Base-by-base conservation (phyloP, 179 eudicot genomes). In the Sideroxylon spinosum region DNA sequence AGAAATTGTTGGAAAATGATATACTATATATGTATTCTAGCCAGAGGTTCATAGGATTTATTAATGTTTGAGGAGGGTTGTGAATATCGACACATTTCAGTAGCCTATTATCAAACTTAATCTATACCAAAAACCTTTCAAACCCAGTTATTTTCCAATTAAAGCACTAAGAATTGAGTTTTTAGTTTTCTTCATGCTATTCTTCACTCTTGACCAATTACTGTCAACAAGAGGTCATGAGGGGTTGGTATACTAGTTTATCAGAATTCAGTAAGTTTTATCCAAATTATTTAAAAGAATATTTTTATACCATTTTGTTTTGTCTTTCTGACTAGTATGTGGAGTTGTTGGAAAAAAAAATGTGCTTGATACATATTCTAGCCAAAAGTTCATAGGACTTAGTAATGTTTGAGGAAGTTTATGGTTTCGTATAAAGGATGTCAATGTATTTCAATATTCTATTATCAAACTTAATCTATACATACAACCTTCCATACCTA, bases 251-350 rank as follows among this genome's bases (percentile, higher is more conserved):
- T 26, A 25, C 32, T 28, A 49, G 14, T 63, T 61, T 12, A 48
- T 76, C 61, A 62, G 17, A 17, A 4, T 12, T 48, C 5, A 65
- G 14, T 65, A 7, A 19, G 44, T 59, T 76, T 29, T 73, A 28
- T 50, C 67, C 71, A 56, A 79, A 50, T 19, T 59, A 65, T 71
- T 26, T 48, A 8, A 61, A 68, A 76, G 86, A 82, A 88, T 85
- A 78, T 80, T 63, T 84, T 65, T 65, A 28, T 75, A 85, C 79
- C 79, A 78, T 84, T 67, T 79, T 76, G 32, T 75, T 76, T 82
- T 84, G 86, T 82, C 71, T 55, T 46, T 53, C 26, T 60, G 78
- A 68, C 62, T 59, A 48, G 63, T 79, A 13, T 79, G 80, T 78
- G 50, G 84, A 81, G 77, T n/a, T 81, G 77, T 26, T 81, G 48